phyloP scores from a whole-genome alignment of 1,284 basidiomycete genomes.

The Acaromyces ingoldii region DNA sequence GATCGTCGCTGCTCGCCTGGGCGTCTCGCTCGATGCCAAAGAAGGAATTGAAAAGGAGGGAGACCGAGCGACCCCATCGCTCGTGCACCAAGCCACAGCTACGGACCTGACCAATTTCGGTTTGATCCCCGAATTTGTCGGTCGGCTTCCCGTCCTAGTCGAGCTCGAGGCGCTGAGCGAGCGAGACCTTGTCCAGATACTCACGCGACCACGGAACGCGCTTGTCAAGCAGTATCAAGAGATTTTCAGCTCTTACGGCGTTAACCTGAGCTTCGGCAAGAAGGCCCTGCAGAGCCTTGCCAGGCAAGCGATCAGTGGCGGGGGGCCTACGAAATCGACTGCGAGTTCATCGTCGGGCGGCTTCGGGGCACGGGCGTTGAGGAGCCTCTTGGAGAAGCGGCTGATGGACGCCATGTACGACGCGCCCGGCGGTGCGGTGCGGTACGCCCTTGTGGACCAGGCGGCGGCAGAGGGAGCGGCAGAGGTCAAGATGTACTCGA shows the following conservation, averaged over 20 bases:
- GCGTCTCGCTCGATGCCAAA: constrained; percentile 57
- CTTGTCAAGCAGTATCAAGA: constrained; percentile 81
- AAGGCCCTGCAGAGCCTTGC: constrained; percentile 44
- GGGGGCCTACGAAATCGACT: no score
- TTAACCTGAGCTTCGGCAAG: constrained; percentile 21
- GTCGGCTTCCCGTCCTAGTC: constrained; percentile 79
- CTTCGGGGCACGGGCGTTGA: constrained; percentile 80
- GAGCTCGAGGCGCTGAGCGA: constrained; percentile 69
- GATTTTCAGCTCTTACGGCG: constrained; percentile 59
- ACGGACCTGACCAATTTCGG: constrained; percentile 78
- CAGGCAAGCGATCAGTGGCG: constrained; percentile 47
- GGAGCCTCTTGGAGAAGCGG: constrained; percentile 72
- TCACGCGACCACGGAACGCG: constrained; percentile 85
- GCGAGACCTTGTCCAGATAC: constrained; percentile 75
- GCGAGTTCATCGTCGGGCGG: constrained; percentile 70
- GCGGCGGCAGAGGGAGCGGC: constrained; percentile 8
- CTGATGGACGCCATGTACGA: constrained; percentile 29
- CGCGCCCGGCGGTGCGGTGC: constrained; percentile 8
- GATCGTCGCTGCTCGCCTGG: constrained; percentile 53
- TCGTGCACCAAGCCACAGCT: background rate
- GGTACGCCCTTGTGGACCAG: constrained; percentile 12
- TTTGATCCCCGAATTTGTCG: constrained; percentile 86
- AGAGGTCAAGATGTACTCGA: constrained; percentile 10
- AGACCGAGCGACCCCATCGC: constrained; percentile 53
- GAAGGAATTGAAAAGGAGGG: constrained; percentile 57